phyloP scores from a whole-genome alignment of 257 asterid genomes.

The Mitragyna speciosa region DNA sequence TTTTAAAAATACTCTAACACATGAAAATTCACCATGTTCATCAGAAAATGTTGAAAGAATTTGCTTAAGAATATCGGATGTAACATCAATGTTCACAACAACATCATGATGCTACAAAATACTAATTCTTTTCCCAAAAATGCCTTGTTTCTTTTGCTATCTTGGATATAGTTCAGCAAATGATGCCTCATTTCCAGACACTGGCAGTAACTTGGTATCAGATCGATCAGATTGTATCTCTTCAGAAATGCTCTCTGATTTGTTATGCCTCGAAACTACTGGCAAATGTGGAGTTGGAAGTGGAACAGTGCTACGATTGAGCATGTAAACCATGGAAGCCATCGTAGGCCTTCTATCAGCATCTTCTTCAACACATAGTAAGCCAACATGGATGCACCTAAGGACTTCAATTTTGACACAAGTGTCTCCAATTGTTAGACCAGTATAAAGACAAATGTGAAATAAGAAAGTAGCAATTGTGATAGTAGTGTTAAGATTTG shows the following conservation, averaged over 20 bases:
- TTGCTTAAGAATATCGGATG: too few relatives aligned
- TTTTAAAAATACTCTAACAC: too few relatives aligned
- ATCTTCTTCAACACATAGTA: conserved; percentile 33
- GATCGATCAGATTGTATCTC: not conserved
- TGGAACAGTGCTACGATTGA: conserved; percentile 6
- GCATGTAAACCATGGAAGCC: conserved; percentile 31
- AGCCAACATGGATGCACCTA: conserved; percentile 22
- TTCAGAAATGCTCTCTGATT: not conserved
- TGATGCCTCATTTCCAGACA: not conserved
- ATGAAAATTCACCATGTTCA: too few relatives aligned
- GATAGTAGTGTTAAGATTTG: not conserved
- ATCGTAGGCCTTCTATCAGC: conserved; percentile 28
- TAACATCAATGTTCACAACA: too few relatives aligned
- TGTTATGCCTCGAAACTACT: conserved; percentile 1
- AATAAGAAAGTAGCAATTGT: not conserved
- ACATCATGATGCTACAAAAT: too few relatives aligned
- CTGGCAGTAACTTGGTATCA: not conserved
- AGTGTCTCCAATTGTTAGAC: conserved; percentile 2
- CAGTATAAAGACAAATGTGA: too few relatives aligned
- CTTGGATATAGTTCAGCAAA: not conserved
- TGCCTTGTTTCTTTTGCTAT: not conserved
- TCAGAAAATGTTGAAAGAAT: too few relatives aligned
- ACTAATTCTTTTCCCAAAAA: not conserved
- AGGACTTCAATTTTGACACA: conserved; percentile 13
- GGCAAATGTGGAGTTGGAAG: conserved; percentile 19